Evolutionary conservation across 1,284 basidiomycete genomes (phyloP), one percentile per base, ranked within the genome.

Genomic region (Hypsizygus ulmarius): DNA sequence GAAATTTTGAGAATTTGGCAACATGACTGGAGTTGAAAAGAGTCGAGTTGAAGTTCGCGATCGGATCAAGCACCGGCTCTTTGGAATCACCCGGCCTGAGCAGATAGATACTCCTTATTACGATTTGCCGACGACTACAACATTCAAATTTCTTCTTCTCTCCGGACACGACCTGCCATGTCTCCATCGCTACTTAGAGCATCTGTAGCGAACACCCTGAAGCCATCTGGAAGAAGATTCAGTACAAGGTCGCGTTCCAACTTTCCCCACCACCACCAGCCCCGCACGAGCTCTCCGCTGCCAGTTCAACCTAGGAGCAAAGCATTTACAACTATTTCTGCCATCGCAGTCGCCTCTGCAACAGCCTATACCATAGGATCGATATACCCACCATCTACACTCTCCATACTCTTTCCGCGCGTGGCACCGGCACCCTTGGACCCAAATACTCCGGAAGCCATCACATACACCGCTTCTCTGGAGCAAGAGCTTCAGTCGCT

Each of bases 401-500:
- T 57, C 11, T 46, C 54, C 5, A 42, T 59, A 14, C 52, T 59
- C n/a, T 59, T 59, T 32, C 58, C 58, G 16, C 49, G 56, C 11
- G 30, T 43, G 1, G 56, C 58, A 30, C 52, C 56, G 5, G 53
- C 45, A 8, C 57, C 57, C n/a, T 51, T 77, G 0, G 72, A 84
- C 48, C 73, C 78, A 0, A 73, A 82, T 45, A 80, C 85, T 0
- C 75, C 79, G 0, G 78, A 84, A 55, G 82, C 87, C 0, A 67
- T 78, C 38, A 74, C 74, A 1, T 79, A 89, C 59, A 77, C 75
- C 4, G 72, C 72, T 8, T 64, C 70, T 14, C 73, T 96, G 44
- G 94, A 97, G 64, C 64, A 73, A 14, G 68, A 78, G 37, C 70
- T 97, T 4, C 84, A 90, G 52, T 65, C 71, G 1, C 73, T 96